A percentile compares a stretch with the other conserved stretches of the same genome.
phyloP scores from a whole-genome alignment of 2,329 filamentous ascomycete genomes.

The Diplodia seriata region DNA sequence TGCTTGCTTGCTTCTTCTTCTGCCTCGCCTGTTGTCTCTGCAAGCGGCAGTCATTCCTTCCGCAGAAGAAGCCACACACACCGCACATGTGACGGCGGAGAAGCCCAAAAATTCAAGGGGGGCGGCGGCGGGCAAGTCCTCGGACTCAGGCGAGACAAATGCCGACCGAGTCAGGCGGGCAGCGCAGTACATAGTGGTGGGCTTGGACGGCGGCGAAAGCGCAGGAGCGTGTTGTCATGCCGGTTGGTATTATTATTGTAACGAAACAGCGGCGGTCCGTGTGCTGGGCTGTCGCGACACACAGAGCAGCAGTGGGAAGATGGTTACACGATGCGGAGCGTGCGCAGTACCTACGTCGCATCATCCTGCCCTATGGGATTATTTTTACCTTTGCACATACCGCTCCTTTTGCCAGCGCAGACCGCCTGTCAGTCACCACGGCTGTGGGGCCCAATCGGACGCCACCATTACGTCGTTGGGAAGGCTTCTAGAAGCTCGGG shows the following conservation, averaged over 20 bases:
- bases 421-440: not conserved
- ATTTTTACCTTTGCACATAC: not conserved
- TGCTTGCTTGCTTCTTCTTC: too few species aligned
- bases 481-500: not conserved
- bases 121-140: not conserved
- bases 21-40: too few species aligned
- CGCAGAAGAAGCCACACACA: too few species aligned
- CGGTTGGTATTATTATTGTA: not conserved
- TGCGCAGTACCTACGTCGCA: not conserved
- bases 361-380: constrained; percentile 1
- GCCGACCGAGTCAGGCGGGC: not conserved
- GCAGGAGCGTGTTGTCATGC: not conserved
- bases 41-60: too few species aligned
- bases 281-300: not conserved
- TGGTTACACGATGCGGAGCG: not conserved
- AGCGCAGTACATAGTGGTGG: not conserved
- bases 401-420: not conserved
- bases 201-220: too few species aligned
- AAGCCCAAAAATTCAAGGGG: too few species aligned
- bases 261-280: not conserved
- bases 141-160: not conserved
- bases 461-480: not conserved
- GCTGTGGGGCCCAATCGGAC: too few species aligned
- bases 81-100: too few species aligned
- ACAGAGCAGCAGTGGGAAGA: not conserved